Conservation (phyloP, 148 eudicot species). For the Chenopodium suecicum region DNA sequence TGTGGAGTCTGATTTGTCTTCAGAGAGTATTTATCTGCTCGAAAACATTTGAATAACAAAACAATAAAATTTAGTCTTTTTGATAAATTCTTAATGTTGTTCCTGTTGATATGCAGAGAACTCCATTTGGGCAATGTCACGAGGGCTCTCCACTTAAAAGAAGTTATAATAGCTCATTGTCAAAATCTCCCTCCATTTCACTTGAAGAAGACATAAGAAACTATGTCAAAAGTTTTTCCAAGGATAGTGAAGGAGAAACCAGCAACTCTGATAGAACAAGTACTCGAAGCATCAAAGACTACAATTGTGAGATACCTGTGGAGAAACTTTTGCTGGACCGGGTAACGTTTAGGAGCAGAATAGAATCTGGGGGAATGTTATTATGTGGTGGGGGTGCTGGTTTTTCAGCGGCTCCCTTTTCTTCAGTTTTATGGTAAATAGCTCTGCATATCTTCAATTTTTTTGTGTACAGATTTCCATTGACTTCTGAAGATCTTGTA, state of each 20-base stretch:
- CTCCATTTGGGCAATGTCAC: constrained; percentile 18
- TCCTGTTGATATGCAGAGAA: constrained; percentile 26
- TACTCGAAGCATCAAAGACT: constrained; percentile 34
- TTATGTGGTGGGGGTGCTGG: constrained; percentile 57
- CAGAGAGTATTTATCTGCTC: neutral
- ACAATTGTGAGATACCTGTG: constrained; percentile 18
- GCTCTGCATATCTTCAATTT: constrained; percentile 10
- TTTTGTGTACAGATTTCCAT: neutral
- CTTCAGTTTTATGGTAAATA: constrained; percentile 30
- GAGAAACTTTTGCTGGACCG: constrained; percentile 58
- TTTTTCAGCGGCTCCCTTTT: constrained; percentile 39
- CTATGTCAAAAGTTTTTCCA: constrained; percentile 47
- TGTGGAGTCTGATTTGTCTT: too few species aligned
- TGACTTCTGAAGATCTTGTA: neutral
- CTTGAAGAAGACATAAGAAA: constrained; percentile 52
- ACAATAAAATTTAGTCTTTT: neutral
- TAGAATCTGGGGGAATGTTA: constrained; percentile 75
- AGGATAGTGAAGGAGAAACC: constrained; percentile 32
- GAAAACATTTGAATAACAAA: neutral
- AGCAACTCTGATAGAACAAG: constrained; percentile 23
- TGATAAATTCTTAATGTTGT: neutral
- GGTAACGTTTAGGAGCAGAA: constrained; percentile 50
- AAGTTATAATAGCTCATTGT: constrained; percentile 15
- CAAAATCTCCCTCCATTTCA: constrained; percentile 32
- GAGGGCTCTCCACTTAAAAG: constrained; percentile 35